phyloP scores from a whole-genome alignment of 1,284 basidiomycete species.

The Singerocomus inundabilis region DNA sequence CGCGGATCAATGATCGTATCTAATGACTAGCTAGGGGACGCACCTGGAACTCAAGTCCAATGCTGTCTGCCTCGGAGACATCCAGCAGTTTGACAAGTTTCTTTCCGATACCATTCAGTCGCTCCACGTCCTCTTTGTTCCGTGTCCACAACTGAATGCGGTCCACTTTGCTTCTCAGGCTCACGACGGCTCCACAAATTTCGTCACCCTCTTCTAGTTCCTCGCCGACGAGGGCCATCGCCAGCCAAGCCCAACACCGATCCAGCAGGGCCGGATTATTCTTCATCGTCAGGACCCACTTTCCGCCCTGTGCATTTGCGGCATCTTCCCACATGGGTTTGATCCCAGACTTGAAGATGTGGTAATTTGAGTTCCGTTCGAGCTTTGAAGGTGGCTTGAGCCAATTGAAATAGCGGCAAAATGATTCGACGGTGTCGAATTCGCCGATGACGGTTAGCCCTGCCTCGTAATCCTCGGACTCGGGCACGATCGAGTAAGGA shows the following conservation, averaged over 20 bases:
- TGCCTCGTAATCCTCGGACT: constrained; percentile 73
- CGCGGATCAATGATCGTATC: neutral
- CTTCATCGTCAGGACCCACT: constrained; percentile 93
- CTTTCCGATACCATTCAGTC: constrained; percentile 80
- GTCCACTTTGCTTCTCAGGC: constrained; percentile 82
- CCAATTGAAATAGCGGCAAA: constrained; percentile 95
- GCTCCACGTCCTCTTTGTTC: constrained; percentile 78
- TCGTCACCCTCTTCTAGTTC: constrained; percentile 85
- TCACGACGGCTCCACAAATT: constrained; percentile 90
- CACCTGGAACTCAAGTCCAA: constrained; percentile 89
- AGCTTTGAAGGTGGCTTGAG: constrained; percentile 87
- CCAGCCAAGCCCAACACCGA: constrained; percentile 87
- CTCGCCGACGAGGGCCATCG: constrained; percentile 90
- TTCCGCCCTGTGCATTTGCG: constrained; percentile 87
- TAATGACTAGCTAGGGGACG: constrained; percentile 13
- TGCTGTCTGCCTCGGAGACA: constrained; percentile 71
- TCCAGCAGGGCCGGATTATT: constrained; percentile 78
- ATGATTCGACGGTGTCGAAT: constrained; percentile 84
- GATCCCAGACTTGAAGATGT: constrained; percentile 89
- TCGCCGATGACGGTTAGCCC: constrained; percentile 76
- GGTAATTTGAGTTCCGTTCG: constrained; percentile 88
- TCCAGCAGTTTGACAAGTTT: constrained; percentile 81
- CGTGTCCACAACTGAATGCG: constrained; percentile 90
- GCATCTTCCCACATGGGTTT: constrained; percentile 97
- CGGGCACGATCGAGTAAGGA: constrained; percentile 39